A percentile compares a stretch with the other conserved stretches of the same genome.
Conservation (phyloP, 768 basidiomycete genomes). For the Lactifluus piperatus region DNA sequence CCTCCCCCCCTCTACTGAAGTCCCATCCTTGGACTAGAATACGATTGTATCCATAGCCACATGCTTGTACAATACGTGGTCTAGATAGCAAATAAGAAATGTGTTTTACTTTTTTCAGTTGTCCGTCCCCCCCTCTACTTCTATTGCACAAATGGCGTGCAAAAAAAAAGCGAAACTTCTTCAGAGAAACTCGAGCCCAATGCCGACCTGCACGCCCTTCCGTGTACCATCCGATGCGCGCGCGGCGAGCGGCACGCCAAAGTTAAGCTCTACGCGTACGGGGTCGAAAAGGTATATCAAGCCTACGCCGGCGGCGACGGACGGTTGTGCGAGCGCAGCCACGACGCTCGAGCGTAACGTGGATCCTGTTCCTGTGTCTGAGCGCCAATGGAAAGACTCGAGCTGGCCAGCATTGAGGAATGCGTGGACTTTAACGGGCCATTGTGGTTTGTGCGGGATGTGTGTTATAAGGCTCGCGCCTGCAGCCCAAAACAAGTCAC, state of each 20-base stretch:
- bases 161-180: no score
- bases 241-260: slow-evolving; percentile 73
- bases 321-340: slow-evolving; percentile 43
- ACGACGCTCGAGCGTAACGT: slow-evolving; percentile 25
- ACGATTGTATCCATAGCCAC: slow-evolving; percentile 11
- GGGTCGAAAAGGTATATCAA: slow-evolving; percentile 79
- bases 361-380: slow-evolving; percentile 25
- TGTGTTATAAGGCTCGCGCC: slow-evolving; percentile 71
- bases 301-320: slow-evolving; percentile 74
- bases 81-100: slow-evolving; percentile 13
- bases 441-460: slow-evolving; percentile 62
- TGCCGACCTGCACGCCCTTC: slow-evolving; percentile 72
- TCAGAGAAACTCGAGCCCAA: slow-evolving; percentile 72
- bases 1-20: not conserved
- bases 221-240: slow-evolving; percentile 55
- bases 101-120: not conserved
- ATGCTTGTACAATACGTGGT: not conserved
- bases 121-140: not conserved
- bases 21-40: not conserved
- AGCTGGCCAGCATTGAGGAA: slow-evolving; percentile 81
- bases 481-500: slow-evolving; percentile 71
- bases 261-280: slow-evolving; percentile 79
- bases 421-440: slow-evolving; percentile 75
- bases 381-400: slow-evolving; percentile 33
- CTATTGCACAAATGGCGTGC: no score